These are phyloP conservation scores for Fusarium sp. DNA, from an alignment of 2,329 filamentous ascomycete species.

Conservation along the genomic window DNA sequence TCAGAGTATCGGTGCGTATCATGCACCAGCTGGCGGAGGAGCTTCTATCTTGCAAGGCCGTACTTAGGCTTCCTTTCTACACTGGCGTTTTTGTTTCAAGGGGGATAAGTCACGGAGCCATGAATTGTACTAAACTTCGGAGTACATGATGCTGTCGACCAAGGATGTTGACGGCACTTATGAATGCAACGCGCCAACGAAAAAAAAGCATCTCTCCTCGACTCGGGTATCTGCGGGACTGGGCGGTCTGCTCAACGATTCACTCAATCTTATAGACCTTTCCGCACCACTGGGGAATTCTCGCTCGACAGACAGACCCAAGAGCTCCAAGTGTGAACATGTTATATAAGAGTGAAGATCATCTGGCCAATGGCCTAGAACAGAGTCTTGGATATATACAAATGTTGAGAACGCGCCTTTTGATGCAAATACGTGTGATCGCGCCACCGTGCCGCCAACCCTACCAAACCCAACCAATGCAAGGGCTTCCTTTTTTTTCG, in stretches of 20 bases:
- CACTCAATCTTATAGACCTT: not conserved
- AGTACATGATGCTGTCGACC: not conserved
- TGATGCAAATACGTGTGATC: slow-evolving; percentile 37
- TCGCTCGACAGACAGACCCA: not conserved
- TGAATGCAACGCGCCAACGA: slow-evolving; percentile 26
- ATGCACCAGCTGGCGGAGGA: slow-evolving; percentile 61
- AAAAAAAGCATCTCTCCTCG: not conserved
- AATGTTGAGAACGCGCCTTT: slow-evolving; percentile 36
- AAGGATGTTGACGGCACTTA: slow-evolving; percentile 22
- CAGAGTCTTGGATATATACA: slow-evolving; percentile 35
- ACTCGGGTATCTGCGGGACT: not conserved
- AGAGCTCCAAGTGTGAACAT: slow-evolving; percentile 11
- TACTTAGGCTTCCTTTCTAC: slow-evolving; percentile 26
- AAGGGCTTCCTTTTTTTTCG: slow-evolving; percentile 3
- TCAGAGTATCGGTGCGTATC: slow-evolving; percentile 70
- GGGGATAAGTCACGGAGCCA: slow-evolving; percentile 3
- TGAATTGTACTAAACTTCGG: slow-evolving; percentile 1
- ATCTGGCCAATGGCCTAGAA: slow-evolving; percentile 27
- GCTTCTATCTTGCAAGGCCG: slow-evolving; percentile 53
- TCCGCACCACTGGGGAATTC: not conserved
- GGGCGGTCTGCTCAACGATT: not conserved
- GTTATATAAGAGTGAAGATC: slow-evolving; percentile 42
- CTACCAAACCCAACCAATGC: slow-evolving; percentile 27
- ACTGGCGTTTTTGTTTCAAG: slow-evolving; percentile 13
- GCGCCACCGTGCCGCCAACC: slow-evolving; percentile 18